Evolutionary conservation across 73 alveolate genomes (phyloP).

Genomic region (Uronychia binucleata): DNA sequence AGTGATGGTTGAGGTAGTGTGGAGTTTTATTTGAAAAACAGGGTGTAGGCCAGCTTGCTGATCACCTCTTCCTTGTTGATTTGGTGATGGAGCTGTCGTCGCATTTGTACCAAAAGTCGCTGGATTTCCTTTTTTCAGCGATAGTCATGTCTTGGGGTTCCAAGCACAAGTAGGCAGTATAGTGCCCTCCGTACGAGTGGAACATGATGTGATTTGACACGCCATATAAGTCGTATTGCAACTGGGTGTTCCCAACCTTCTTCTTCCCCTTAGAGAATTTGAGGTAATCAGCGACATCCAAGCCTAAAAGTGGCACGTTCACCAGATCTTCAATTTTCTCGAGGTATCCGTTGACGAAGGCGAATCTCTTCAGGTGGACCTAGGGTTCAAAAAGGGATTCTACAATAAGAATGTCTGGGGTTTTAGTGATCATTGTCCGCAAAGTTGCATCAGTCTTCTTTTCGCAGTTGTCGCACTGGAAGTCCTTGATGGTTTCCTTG

Average conservation of each 20-base stretch:
- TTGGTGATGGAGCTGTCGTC: constrained; percentile 59
- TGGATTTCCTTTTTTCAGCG: constrained; percentile 11
- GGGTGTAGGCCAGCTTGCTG: constrained; percentile 67
- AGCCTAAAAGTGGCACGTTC: constrained; percentile 64
- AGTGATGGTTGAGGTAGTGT: constrained; percentile 65
- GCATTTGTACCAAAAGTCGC: constrained; percentile 68
- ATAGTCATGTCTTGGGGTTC: constrained; percentile 18
- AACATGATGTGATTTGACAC: constrained; percentile 76
- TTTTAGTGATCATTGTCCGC: constrained; percentile 30
- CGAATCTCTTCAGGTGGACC: constrained; percentile 73
- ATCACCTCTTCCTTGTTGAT: constrained; percentile 48
- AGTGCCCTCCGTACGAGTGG: constrained; percentile 72
- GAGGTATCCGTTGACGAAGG: constrained; percentile 67
- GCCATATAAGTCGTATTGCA: constrained; percentile 65
- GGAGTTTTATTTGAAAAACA: constrained; percentile 72
- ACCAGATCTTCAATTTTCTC: constrained; percentile 80
- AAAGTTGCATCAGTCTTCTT: constrained; percentile 40
- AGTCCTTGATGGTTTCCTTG: constrained; percentile 46
- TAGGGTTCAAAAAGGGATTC: not conserved
- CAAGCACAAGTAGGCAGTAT: constrained; percentile 50
- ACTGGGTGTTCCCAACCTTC: not conserved
- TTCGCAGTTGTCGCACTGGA: constrained; percentile 59
- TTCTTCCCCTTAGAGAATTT: not conserved
- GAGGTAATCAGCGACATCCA: constrained; percentile 57
- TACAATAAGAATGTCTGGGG: constrained; percentile 76